Conservation (phyloP, 2,329 filamentous ascomycete species). For the Cucurbitaria berberidis region DNA sequence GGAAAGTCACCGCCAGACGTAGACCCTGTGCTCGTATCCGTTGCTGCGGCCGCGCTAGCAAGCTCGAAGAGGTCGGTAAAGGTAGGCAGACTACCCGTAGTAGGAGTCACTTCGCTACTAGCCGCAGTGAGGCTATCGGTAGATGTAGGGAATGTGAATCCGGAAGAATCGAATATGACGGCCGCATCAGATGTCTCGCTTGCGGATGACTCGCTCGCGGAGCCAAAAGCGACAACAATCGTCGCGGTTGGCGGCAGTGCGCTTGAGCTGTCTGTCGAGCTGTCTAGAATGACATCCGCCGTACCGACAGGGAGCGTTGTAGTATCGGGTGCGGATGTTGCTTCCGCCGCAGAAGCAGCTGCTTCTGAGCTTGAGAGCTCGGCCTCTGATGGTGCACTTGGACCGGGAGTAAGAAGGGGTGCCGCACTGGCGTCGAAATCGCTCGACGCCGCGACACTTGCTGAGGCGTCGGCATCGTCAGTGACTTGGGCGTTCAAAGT, state of each 20-base stretch:
- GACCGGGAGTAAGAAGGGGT: neutral
- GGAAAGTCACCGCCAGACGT: neutral
- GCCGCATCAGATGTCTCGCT: neutral
- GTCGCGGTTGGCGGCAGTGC: neutral
- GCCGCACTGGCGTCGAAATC: neutral
- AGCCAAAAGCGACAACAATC: neutral
- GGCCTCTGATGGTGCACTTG: neutral
- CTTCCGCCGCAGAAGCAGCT: neutral
- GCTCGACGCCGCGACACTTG: neutral
- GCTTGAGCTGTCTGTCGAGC: neutral
- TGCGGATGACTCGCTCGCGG: too few species aligned
- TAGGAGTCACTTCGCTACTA: too few species aligned
- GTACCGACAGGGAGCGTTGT: neutral
- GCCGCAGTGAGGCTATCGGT: too few species aligned
- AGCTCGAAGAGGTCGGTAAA: too few species aligned
- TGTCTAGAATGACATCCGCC: neutral
- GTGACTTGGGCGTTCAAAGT: conserved; percentile 16
- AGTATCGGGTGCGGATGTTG: neutral
- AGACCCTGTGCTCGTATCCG: neutral
- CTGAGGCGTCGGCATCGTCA: neutral
- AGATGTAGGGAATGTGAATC: neutral
- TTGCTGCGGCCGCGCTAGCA: too few species aligned
- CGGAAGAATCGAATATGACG: neutral
- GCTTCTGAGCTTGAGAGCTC: neutral
- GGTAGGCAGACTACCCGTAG: too few species aligned